Percentiles rank a stretch among this genome's conserved stretches.
Conservation (phyloP, 169 alveolate genomes). For the Amoebophrya sp. region DNA sequence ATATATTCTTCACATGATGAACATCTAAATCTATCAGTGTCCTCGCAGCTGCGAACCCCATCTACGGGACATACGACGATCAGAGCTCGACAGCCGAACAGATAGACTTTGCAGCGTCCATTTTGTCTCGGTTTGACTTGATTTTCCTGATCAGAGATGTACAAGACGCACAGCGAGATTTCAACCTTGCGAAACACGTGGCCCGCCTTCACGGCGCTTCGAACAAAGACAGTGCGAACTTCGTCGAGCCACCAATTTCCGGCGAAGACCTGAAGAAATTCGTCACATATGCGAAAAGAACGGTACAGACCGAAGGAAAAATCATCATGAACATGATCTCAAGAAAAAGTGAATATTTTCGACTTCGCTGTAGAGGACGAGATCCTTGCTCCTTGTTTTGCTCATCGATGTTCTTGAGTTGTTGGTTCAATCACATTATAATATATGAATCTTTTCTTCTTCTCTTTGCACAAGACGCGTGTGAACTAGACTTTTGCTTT, state of each 20-base stretch:
- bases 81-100: neutral
- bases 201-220: constrained; percentile 60
- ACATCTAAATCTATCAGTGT: constrained; percentile 84
- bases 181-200: constrained; percentile 80
- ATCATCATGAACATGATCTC: no score
- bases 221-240: neutral
- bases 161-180: constrained; percentile 75
- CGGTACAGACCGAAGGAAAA: no score
- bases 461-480: no score
- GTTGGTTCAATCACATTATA: no score
- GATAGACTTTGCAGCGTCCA: neutral
- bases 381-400: no score
- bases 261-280: neutral
- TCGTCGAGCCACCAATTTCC: neutral
- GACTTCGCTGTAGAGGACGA: no score
- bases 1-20: neutral
- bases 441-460: no score
- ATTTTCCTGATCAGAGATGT: constrained; percentile 94
- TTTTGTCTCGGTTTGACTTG: constrained; percentile 88
- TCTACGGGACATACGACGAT: constrained; percentile 72
- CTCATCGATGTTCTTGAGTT: no score
- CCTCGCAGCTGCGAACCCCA: constrained; percentile 98
- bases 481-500: no score
- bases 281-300: neutral
- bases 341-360: no score